Conservation (phyloP, 2,329 filamentous ascomycete species). For the Achaetomium macrosporum region DNA sequence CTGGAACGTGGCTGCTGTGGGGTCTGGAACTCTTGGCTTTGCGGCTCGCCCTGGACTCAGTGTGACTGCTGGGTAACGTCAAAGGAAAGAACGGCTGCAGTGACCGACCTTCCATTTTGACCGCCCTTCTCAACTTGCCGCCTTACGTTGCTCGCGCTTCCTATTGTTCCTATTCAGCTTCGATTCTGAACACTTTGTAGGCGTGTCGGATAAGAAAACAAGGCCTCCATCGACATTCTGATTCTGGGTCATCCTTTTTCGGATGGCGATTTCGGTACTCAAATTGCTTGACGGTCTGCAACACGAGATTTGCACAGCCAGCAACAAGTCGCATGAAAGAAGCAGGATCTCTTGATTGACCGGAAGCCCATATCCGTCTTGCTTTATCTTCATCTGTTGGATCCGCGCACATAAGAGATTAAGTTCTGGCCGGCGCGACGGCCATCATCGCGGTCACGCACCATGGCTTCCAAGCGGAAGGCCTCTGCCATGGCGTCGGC, state of each 20-base stretch:
- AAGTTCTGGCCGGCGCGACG: neutral
- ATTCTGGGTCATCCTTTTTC: no score
- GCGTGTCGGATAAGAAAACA: neutral
- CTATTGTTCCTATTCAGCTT: neutral
- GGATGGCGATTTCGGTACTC: neutral
- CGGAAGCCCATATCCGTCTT: no score
- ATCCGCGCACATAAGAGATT: neutral
- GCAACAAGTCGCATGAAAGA: neutral
- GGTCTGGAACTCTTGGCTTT: neutral
- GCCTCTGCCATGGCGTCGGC: constrained; percentile 65
- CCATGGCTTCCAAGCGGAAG: constrained; percentile 92
- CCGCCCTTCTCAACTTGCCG: neutral
- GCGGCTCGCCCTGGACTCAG: no score
- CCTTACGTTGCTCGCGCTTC: neutral
- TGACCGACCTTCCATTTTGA: constrained; percentile 2
- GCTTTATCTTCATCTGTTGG: neutral
- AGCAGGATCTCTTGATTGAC: neutral
- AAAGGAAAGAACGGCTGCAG: constrained; percentile 1
- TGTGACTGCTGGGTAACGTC: no score
- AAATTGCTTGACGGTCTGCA: neutral
- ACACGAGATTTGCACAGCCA: neutral
- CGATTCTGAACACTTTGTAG: neutral
- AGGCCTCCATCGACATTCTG: no score
- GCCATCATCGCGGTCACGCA: neutral
- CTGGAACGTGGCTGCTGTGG: neutral